phyloP scores from a whole-genome alignment of 148 eudicot species.

The Rhododendron vialii region DNA sequence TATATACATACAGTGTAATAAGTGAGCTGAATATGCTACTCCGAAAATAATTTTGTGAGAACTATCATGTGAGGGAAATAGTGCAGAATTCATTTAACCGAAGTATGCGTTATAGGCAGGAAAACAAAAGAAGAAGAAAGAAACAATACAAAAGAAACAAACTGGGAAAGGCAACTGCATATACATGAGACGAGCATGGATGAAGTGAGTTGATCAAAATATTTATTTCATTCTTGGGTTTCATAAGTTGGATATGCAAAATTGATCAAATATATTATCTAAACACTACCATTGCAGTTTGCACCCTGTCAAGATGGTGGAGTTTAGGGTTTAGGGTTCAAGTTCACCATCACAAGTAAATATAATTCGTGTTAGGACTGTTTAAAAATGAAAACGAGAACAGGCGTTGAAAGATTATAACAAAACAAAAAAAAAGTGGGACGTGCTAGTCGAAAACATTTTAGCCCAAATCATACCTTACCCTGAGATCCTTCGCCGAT shows the following conservation, averaged over 20 bases:
- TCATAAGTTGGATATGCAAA: not conserved
- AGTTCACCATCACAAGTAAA: not conserved
- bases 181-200: not conserved
- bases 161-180: not conserved
- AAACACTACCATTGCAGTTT: not conserved
- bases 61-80: not conserved
- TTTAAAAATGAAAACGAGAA: not conserved
- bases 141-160: not conserved
- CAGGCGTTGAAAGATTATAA: not conserved
- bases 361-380: not conserved
- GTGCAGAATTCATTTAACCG: not conserved
- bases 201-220: not conserved
- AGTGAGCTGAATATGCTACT: not conserved
- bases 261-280: not conserved
- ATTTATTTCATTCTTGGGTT: too few species aligned
- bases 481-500: constrained; percentile 62
- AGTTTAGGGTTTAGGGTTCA: not conserved
- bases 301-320: not conserved
- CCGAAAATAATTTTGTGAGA: not conserved
- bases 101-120: not conserved
- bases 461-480: constrained; percentile 29
- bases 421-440: not conserved
- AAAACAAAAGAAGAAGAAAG: not conserved
- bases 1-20: not conserved
- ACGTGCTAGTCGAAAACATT: not conserved